Base-by-base conservation (phyloP, 2,329 filamentous ascomycete species). In the Aspergillus ochraceoroseus region DNA sequence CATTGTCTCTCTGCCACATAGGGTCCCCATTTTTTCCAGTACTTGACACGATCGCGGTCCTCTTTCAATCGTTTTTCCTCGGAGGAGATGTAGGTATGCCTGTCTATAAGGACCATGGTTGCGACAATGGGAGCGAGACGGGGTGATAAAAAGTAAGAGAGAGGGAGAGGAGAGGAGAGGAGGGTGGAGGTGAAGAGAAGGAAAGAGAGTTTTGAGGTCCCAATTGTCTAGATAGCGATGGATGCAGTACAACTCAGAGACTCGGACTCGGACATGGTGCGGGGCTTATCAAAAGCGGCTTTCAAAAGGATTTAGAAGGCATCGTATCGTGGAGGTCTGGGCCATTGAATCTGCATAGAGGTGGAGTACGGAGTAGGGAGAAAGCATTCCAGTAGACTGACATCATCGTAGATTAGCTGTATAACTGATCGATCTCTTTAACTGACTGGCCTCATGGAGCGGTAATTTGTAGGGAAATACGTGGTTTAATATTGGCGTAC, bases 1-100 rank as follows among this genome's bases (percentile, higher is more conserved):
- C 90, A 95, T 72, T 95, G 89, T 61, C 89, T 76, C 72, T 96
- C 90, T 40, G 89, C 81, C 55, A 94, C 83, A 61, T 95, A 96
- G 15, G 89, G 83, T 40, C 90, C 90, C 88, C 89, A 95, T 80
- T 84, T 87, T 79, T 96, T 96, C 90, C 90, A 96, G 72, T 96
- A 96, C 65, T 87, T 90, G 51, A 70, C 77, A 49, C 83, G 82
- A 51, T 90, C 79, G 44, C 82, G 79, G 67, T 96, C 90, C 61
- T 95, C 80, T 61, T 84, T 83, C 54, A 96, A 76, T 34, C 92
- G 83, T 66, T 84, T 85, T 74, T 96, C 90, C 70, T 96, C 90
- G 66, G 85, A 82, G 46, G 85, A 88, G 61, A 90, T 76, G 66
- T 87, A 89, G 62, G 92, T 85, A 67, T 92, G 80, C 60, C 83